Evolutionary conservation across 345 rosid species (phyloP).

Genomic region (Eucalyptus curtisii): DNA sequence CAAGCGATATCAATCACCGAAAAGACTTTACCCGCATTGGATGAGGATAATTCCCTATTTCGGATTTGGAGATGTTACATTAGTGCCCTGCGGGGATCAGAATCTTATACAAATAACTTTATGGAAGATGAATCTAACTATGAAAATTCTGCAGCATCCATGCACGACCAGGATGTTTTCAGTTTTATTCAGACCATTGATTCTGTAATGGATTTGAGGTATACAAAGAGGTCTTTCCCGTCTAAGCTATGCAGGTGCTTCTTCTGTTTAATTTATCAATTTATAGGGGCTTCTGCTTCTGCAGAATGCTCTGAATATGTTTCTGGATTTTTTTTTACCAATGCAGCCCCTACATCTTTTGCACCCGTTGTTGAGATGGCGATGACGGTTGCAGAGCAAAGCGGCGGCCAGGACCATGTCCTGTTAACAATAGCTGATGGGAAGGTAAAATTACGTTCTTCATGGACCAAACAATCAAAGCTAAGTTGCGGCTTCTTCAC

Average conservation of each 20-base stretch:
- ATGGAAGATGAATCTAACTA: not conserved
- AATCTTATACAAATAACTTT: not conserved
- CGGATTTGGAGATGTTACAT: slow-evolving; percentile 57
- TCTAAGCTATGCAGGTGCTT: not conserved
- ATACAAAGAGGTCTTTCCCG: not conserved
- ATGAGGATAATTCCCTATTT: slow-evolving; percentile 79
- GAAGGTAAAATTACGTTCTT: slow-evolving; percentile 30
- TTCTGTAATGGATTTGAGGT: not conserved
- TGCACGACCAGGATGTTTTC: not conserved
- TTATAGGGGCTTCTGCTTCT: not conserved
- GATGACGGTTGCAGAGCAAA: slow-evolving; percentile 67
- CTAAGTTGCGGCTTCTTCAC: not conserved
- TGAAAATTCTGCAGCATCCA: not conserved
- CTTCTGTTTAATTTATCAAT: not conserved
- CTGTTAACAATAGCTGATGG: slow-evolving; percentile 84
- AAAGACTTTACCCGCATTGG: slow-evolving; percentile 58
- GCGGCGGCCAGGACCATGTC: slow-evolving; percentile 83
- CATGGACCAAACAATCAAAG: not conserved
- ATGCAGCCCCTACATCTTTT: slow-evolving; percentile 81
- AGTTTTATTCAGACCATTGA: not conserved
- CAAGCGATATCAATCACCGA: slow-evolving; percentile 77
- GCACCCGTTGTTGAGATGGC: slow-evolving; percentile 82
- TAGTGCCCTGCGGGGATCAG: not conserved
- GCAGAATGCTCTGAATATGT: not conserved
- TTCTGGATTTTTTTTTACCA: not conserved